These are phyloP conservation scores for Chrysanthemum lavandulifolium DNA, from an alignment of 129 eudicot species.

Conservation along the genomic window DNA sequence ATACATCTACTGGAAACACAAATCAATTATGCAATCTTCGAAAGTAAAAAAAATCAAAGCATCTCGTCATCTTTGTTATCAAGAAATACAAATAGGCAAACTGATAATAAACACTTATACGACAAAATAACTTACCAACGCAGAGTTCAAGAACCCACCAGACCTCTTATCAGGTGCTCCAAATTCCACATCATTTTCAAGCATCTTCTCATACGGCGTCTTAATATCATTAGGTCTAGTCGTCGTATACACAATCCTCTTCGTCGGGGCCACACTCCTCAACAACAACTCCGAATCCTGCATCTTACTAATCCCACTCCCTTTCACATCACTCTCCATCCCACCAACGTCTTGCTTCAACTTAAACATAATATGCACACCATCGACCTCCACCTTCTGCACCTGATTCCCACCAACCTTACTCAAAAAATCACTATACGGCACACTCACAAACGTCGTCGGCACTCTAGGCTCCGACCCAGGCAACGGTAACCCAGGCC, in stretches of 20 bases:
- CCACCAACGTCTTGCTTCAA: slow-evolving; percentile 56
- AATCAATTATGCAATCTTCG: not conserved
- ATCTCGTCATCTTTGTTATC: not conserved
- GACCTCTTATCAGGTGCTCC: slow-evolving; percentile 99
- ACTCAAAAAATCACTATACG: slow-evolving; percentile 86
- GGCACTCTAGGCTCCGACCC: slow-evolving; percentile 82
- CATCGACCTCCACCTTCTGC: slow-evolving; percentile 97
- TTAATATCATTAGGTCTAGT: slow-evolving; percentile 89
- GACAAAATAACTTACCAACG: slow-evolving; percentile 59
- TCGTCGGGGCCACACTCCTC: slow-evolving; percentile 62
- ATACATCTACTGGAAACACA: not conserved
- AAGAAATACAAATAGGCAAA: not conserved
- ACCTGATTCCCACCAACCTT: slow-evolving; percentile 74
- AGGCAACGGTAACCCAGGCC: slow-evolving; percentile 78
- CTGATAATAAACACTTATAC: not conserved
- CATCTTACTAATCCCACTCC: slow-evolving; percentile 36
- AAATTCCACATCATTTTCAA: slow-evolving; percentile 85
- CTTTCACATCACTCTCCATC: slow-evolving; percentile 39
- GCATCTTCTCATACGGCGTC: slow-evolving; percentile 96
- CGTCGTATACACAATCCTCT: slow-evolving; percentile 74
- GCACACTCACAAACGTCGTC: slow-evolving; percentile 69
- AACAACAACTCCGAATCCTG: slow-evolving; percentile 85
- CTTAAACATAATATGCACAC: slow-evolving; percentile 87
- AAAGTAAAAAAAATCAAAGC: not conserved
- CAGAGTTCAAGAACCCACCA: slow-evolving; percentile 89